Conservation (phyloP, 2,329 filamentous ascomycete genomes). For the Exophiala phaeomuriformis region DNA sequence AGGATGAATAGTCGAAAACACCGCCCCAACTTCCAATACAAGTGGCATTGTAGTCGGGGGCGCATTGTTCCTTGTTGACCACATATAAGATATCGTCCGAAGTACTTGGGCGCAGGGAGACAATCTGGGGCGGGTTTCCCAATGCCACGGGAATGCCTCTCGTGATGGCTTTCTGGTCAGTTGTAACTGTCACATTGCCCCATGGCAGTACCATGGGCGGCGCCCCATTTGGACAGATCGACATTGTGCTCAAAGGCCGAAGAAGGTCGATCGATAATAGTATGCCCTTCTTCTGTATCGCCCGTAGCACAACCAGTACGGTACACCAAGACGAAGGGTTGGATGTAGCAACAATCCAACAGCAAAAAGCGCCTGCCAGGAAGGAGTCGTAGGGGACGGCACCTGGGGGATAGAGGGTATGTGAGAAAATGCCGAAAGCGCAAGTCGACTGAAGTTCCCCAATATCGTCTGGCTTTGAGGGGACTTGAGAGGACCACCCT, state of each 20-base stretch:
- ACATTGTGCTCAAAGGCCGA: constrained; percentile 10
- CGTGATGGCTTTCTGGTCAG: constrained; percentile 19
- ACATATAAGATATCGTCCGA: constrained; percentile 20
- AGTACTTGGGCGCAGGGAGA: constrained; percentile 22
- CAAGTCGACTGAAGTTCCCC: not conserved
- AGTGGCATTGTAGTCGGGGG: constrained; percentile 19
- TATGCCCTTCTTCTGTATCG: no score
- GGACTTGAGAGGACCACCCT: not conserved
- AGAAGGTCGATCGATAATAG: not conserved
- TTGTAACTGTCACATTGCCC: constrained; percentile 22
- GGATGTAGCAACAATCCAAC: not conserved
- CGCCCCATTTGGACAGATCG: constrained; percentile 20
- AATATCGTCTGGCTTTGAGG: not conserved
- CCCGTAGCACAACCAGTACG: not conserved
- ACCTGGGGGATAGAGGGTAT: not conserved
- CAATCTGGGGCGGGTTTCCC: constrained; percentile 23
- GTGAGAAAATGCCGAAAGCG: not conserved
- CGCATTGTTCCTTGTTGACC: constrained; percentile 21
- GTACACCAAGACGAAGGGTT: not conserved
- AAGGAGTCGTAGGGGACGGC: not conserved
- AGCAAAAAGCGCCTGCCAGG: not conserved
- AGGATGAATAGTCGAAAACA: constrained; percentile 19
- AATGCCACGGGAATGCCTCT: constrained; percentile 21
- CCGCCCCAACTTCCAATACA: constrained; percentile 21
- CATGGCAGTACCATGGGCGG: constrained; percentile 20